Evolutionary conservation across 1,139 yeast species (phyloP).

Genomic region (Candida frijolesensis): DNA sequence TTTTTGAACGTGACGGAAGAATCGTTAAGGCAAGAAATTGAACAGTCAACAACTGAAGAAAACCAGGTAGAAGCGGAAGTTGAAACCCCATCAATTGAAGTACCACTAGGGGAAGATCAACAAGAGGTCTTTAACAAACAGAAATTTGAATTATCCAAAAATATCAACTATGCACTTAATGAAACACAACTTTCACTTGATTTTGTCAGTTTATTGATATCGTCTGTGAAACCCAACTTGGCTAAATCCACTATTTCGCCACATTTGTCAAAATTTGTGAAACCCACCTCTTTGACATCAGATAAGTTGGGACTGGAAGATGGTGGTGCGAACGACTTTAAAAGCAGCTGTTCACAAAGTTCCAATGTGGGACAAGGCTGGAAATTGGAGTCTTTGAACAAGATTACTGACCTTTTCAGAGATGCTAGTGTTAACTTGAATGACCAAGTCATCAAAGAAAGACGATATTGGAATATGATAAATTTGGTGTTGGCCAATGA

Average conservation of each 20-base stretch:
- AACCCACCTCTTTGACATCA: constrained; percentile 78
- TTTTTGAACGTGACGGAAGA: constrained; percentile 59
- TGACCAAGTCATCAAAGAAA: constrained; percentile 62
- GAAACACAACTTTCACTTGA: constrained; percentile 89
- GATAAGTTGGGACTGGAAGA: constrained; percentile 48
- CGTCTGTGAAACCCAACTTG: constrained; percentile 82
- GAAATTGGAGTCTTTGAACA: constrained; percentile 72
- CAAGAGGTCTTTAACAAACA: constrained; percentile 56
- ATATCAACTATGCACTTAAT: constrained; percentile 72
- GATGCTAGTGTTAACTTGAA: constrained; percentile 54
- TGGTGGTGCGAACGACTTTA: constrained; percentile 20
- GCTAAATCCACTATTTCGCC: constrained; percentile 91
- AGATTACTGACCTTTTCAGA: constrained; percentile 54
- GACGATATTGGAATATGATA: constrained; percentile 71
- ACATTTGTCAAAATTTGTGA: constrained; percentile 73
- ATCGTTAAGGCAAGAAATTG: constrained; percentile 34
- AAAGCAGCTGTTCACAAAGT: constrained; percentile 26
- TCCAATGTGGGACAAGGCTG: constrained; percentile 74
- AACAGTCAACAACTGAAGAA: constrained; percentile 7
- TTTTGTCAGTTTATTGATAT: constrained; percentile 78
- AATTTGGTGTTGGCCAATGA: constrained; percentile 52
- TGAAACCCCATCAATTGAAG: constrained; percentile 13
- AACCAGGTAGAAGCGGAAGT: not conserved
- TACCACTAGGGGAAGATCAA: constrained; percentile 17
- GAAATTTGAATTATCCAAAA: constrained; percentile 56